These are phyloP conservation scores for Aspergillus cristatus DNA, from an alignment of 495 filamentous ascomycete species.

Conservation along the genomic window DNA sequence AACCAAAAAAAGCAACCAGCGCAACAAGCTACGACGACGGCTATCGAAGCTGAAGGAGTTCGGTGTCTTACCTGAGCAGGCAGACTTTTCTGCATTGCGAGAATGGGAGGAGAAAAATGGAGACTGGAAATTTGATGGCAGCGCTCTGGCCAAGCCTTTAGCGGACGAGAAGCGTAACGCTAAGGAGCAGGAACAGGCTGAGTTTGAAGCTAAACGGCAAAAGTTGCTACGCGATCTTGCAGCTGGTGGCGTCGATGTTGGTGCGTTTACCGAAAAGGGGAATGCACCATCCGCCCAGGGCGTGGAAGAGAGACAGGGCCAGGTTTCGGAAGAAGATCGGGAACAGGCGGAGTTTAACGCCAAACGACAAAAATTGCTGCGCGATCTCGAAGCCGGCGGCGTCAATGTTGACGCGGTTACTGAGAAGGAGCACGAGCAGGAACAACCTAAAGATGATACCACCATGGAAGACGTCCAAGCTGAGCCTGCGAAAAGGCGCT, in stretches of 20 bases:
- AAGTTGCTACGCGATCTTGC: constrained; percentile 42
- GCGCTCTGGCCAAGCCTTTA: constrained; percentile 9
- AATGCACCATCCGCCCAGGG: constrained; percentile 17
- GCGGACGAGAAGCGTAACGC: constrained; percentile 2
- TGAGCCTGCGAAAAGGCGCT: constrained; percentile 26
- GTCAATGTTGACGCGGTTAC: constrained; percentile 33
- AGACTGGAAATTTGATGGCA: constrained; percentile 12
- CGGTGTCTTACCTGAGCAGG: constrained; percentile 37
- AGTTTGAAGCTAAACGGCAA: constrained; percentile 43
- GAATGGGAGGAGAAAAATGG: constrained; percentile 24
- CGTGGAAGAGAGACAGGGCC: constrained; percentile 1
- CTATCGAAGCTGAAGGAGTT: constrained; percentile 41
- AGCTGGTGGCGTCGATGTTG: constrained; percentile 43
- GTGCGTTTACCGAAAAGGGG: constrained; percentile 25
- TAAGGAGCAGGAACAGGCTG: constrained; percentile 19
- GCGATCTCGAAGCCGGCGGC: constrained; percentile 41
- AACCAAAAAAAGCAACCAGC: constrained; percentile 47
- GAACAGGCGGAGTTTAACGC: constrained; percentile 37
- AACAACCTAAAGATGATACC: constrained; percentile 6
- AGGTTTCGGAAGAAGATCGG: constrained; percentile 10
- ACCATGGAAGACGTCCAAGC: neutral
- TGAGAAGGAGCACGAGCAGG: constrained; percentile 22
- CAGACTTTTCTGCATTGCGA: constrained; percentile 38
- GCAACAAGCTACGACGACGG: constrained; percentile 38
- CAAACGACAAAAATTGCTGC: constrained; percentile 43